Evolutionary conservation across 148 eudicot species (phyloP), one percentile per base, ranked within the genome.

Genomic region (Beta vulgaris): DNA sequence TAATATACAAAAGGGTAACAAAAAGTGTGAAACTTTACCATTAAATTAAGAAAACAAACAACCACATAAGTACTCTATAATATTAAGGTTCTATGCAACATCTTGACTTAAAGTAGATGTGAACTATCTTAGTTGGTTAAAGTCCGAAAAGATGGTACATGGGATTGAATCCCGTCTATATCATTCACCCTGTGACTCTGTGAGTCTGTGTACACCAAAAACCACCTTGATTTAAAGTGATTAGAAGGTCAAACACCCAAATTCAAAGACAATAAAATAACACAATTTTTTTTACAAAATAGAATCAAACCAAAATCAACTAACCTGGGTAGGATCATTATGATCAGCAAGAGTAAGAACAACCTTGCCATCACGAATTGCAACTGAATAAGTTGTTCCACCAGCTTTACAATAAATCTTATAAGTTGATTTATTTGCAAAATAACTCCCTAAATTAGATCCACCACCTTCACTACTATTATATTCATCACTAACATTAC

Each of bases 311-410:
- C n/a, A 1, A 31, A 55, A 28, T 29, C 1, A 0, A 34, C 59
- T 67, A 63, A 91, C 97, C 77, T 93, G 98, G 65, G 69, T 74
- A 36, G 82, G 98, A 72, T 91, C 98, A 36, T 78, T 81, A 36
- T 89, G 84, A 66, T 91, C 72, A 59, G 94, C 69, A 31, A 72
- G 86, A 16, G 85, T 84, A 64, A 93, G 96, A 71, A 91, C 73
- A 62, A 91, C 92, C 34, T 86, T 83, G 0, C 88, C 92, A 68
- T 91, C 90, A 12, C 90, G 81, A 49, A 93, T 86, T 26, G 94
- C 81, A 64, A 93, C 84, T 44, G 87, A 78, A 67, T 82, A 87
- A 62, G 81, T 80, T 31, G 84, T 75, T 34, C 85, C 88, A 65
- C 87, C 86, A 61, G 92, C 93, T 82, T 89, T 86, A 23, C 79